Conservation (phyloP, 2,329 filamentous ascomycete genomes). For the Fusarium nelsonii region DNA sequence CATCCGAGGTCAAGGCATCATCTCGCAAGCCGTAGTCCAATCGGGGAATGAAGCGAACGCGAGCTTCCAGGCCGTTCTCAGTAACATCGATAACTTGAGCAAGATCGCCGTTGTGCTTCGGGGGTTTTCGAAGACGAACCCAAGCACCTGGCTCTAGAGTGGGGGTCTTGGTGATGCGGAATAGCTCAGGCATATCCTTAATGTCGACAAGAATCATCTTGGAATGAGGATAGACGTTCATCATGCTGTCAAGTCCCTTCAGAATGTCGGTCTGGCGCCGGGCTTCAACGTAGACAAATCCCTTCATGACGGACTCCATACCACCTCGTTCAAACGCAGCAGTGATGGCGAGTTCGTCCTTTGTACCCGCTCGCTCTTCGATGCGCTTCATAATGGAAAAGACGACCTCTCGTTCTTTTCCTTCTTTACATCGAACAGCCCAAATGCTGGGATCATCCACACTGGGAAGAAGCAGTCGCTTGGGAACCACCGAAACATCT, state of each 20-base stretch:
- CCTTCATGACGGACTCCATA: slow-evolving; percentile 84
- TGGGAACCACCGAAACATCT: slow-evolving; percentile 83
- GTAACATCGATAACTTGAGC: slow-evolving; percentile 94
- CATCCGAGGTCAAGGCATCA: slow-evolving; percentile 69
- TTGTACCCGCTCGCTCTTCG: slow-evolving; percentile 81
- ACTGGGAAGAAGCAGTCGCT: slow-evolving; percentile 87
- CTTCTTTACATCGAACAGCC: slow-evolving; percentile 92
- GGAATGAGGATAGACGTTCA: slow-evolving; percentile 89
- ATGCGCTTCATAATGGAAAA: slow-evolving; percentile 90
- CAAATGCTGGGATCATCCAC: slow-evolving; percentile 97
- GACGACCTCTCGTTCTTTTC: slow-evolving; percentile 93
- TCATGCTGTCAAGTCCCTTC: slow-evolving; percentile 82
- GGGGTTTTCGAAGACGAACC: slow-evolving; percentile 84
- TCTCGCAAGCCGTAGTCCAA: slow-evolving; percentile 93
- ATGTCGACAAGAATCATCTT: slow-evolving; percentile 92
- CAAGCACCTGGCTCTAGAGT: slow-evolving; percentile 88
- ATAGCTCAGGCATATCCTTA: slow-evolving; percentile 97
- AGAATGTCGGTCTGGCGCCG: slow-evolving; percentile 87
- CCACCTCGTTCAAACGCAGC: slow-evolving; percentile 91
- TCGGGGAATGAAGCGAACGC: slow-evolving; percentile 87
- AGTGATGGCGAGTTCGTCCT: slow-evolving; percentile 85
- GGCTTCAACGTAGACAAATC: slow-evolving; percentile 95
- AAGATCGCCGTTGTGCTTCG: slow-evolving; percentile 88
- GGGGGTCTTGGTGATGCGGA: slow-evolving; percentile 88
- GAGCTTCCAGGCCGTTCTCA: slow-evolving; percentile 89